Conservation (phyloP, 208 protist genomes). For the Acanthamoeba healyi region DNA sequence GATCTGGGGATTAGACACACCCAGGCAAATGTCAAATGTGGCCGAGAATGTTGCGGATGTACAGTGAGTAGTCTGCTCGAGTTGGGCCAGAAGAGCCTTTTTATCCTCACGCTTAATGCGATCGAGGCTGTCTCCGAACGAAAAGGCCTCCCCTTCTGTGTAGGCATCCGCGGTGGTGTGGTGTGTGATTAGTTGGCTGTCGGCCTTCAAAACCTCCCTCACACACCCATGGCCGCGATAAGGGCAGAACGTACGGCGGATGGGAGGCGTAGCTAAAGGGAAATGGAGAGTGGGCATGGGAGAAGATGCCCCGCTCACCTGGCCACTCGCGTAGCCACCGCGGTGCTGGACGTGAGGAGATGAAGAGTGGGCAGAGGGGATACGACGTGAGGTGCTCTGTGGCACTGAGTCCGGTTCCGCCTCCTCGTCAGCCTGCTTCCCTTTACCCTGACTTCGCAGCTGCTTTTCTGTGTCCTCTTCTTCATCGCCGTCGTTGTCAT, state of each 20-base stretch:
- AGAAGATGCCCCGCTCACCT: slow-evolving; percentile 15
- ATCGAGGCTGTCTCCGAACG: background rate
- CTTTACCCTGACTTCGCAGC: background rate
- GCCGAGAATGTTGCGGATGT: no score
- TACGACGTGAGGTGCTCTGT: background rate
- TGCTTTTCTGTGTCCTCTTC: background rate
- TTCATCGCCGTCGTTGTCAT: background rate
- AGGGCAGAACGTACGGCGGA: background rate
- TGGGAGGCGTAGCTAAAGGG: background rate
- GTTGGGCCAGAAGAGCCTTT: slow-evolving; percentile 35
- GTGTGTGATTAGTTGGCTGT: no score
- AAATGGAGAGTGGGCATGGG: slow-evolving; percentile 6
- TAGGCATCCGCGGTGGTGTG: no score
- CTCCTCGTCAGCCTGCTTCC: background rate
- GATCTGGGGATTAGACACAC: no score
- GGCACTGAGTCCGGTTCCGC: background rate
- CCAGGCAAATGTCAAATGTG: no score
- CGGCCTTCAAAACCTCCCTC: background rate
- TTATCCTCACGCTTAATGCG: slow-evolving; percentile 7
- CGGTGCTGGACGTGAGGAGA: background rate
- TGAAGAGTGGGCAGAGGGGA: background rate
- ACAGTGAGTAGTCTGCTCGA: slow-evolving; percentile 44
- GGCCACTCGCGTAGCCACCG: background rate
- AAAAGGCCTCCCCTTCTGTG: slow-evolving; percentile 3
- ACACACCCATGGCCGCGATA: no score